Base-by-base conservation (phyloP, 1,284 basidiomycete species). In the Ganoderma leucocontextum region DNA sequence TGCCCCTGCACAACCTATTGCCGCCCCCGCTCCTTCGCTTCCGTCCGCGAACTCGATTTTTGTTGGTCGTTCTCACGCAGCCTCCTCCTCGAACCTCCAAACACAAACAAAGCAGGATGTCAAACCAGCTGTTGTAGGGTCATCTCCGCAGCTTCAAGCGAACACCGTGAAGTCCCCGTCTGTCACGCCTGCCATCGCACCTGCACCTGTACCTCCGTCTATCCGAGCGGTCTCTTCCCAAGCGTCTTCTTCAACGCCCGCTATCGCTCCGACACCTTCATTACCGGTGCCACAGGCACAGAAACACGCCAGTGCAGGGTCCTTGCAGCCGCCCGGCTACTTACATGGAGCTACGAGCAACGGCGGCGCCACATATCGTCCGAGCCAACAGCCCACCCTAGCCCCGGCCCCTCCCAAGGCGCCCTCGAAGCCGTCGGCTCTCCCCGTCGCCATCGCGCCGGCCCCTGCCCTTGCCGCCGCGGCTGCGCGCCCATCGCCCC, bases 401-500 rank as follows among this genome's bases (percentile, higher is more conserved):
- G 72, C 72, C 33, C 67, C 75, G 63, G 67, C 71, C 13, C 70
- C 77, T 25, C 58, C 64, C 29, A 70, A 71, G 41, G 65, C 72
- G 33, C 47, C 70, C 44, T 62, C 70, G 1, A 64, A 66, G 9
- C 55, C 73, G 2, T 55, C 70, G 2, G 53, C 64, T 25, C 35
- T 41, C 25, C 58, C 36, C 17, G 57, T 60, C 38, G 53, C 58
- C 47, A 29, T 25, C 44, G 63, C 73, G 12, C 65, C 75, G 62
- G 53, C 47, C 4, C 39, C 65, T 72, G 7, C 76, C 2, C 36
- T 63, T 29, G n/a, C 65, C 4, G 60, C 63, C 7, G 55, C 70
- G 2, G 17, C 75, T 15, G 69, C 79, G 61, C 86, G 85, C 13
- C 80, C 83, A 60, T 85, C 88, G 1, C 82, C 85, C 35, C 83